Percentiles rank a stretch among this genome's conserved stretches.
Evolutionary conservation across 352 stramenopile genomes (phyloP).

Genomic region (Pythium vanterpoolii): DNA sequence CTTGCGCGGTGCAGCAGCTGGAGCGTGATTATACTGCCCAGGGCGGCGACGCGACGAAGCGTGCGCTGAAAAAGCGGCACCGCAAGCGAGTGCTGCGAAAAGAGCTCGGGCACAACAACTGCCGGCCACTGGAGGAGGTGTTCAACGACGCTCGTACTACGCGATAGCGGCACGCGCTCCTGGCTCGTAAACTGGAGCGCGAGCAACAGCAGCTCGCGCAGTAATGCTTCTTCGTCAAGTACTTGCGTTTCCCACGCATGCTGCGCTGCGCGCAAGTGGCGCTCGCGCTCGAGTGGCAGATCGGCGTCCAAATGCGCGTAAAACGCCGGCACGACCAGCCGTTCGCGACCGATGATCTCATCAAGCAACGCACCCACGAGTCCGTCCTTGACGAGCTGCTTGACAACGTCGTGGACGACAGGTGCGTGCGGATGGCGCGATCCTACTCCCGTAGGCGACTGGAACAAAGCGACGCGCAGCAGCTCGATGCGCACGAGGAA

Average conservation of each 20-base stretch:
- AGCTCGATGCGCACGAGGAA: conserved; percentile 60
- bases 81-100: conserved; percentile 20
- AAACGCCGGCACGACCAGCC: conserved; percentile 33
- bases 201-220: conserved; percentile 57
- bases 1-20: conserved; percentile 18
- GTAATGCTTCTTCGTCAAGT: conserved; percentile 50
- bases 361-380: conserved; percentile 53
- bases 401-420: conserved; percentile 36
- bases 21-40: conserved; percentile 17
- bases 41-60: conserved; percentile 9
- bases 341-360: conserved; percentile 47
- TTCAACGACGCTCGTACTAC: conserved; percentile 13
- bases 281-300: conserved; percentile 13
- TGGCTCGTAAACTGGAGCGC: conserved; percentile 38
- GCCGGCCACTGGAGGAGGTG: conserved; percentile 20
- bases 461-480: conserved; percentile 35
- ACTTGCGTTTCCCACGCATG: conserved; percentile 56
- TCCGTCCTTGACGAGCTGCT: conserved; percentile 53
- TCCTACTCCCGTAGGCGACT: not conserved
- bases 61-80: conserved; percentile 15
- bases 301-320: conserved; percentile 24
- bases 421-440: conserved; percentile 28
- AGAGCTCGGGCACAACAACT: conserved; percentile 22
- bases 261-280: conserved; percentile 25
- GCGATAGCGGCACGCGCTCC: conserved; percentile 32